Base-by-base conservation (phyloP, 495 filamentous ascomycete species). In the Poronia punctata region DNA sequence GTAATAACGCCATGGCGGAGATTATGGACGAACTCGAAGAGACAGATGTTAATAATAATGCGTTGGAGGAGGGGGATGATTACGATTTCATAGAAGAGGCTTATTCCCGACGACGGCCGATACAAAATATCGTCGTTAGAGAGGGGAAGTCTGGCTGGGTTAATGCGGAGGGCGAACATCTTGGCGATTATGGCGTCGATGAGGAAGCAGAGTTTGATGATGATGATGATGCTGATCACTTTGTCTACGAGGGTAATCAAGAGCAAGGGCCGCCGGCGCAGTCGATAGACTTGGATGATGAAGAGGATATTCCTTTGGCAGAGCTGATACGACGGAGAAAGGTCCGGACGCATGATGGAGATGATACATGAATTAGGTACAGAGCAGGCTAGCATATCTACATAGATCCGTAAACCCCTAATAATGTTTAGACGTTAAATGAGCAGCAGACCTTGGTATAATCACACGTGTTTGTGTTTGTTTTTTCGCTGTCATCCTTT, bases 131-230 rank as follows among this genome's bases (percentile, higher is more conserved):
- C 2, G 28, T 49, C 5, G 26, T 52, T 5, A 56, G 63, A 34
- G 66, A 68, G 36, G 74, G 77, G 6, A 76, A 79, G 50, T 75
- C 80, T 46, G 72, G 63, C 5, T 97, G 92, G 92, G 76, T 69
- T 4, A 90, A 95, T 48, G 72, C 79, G 0, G 89, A 95, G 28
- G 92, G 92, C 3, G 88, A 96, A 50, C 68, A 79, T 7, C 67
- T 97, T 23, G 70, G 79, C 29, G 92, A 98, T 55, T 98, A 88
- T 59, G 92, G 92, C 2, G 86, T 95, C 0, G 88, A 95, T 49
- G 85, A 86, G 49, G 85, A 88, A 7, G 75, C 68, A 7, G 86
- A 93, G 51, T 80, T 80, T 43, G 81, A 84, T 42, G 81, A 83
- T 44, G 74, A 29, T 17, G 24, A 27, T 16, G 43, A 32, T 14